Conservation (phyloP, 306 rosid genomes). For the Glycyrrhiza uralensis region DNA sequence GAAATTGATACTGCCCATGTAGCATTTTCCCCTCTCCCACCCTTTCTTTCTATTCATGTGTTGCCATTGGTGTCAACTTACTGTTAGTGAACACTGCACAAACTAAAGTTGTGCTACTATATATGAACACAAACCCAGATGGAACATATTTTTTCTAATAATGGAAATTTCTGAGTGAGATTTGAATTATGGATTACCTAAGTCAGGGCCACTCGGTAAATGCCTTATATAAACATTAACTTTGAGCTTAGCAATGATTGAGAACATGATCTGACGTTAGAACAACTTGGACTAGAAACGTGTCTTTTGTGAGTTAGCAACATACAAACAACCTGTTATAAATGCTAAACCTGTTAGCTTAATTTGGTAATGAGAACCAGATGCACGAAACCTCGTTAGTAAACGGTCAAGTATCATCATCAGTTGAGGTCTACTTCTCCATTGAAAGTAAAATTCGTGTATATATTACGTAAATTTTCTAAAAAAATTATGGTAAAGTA, state of each 20-base stretch:
- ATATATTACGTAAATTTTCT: not conserved
- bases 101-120: not conserved
- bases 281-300: conserved; percentile 9
- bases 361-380: conserved; percentile 15
- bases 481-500: not conserved
- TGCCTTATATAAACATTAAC: not conserved
- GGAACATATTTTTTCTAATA: not conserved
- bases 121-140: not conserved
- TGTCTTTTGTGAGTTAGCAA: not conserved
- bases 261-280: conserved; percentile 6
- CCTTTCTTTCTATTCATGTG: not conserved
- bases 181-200: not conserved
- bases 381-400: conserved; percentile 20
- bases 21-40: not conserved
- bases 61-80: not conserved
- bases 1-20: not conserved
- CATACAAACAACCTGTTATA: not conserved
- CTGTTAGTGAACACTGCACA: not conserved
- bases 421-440: not conserved
- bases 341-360: conserved; percentile 10
- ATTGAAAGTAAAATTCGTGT: not conserved
- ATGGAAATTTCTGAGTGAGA: not conserved
- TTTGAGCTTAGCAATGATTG: not conserved
- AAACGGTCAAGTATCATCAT: conserved; percentile 13
- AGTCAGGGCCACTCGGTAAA: not conserved